Base-by-base conservation (phyloP, 1,284 basidiomycete genomes). In the Naganishia albida region DNA sequence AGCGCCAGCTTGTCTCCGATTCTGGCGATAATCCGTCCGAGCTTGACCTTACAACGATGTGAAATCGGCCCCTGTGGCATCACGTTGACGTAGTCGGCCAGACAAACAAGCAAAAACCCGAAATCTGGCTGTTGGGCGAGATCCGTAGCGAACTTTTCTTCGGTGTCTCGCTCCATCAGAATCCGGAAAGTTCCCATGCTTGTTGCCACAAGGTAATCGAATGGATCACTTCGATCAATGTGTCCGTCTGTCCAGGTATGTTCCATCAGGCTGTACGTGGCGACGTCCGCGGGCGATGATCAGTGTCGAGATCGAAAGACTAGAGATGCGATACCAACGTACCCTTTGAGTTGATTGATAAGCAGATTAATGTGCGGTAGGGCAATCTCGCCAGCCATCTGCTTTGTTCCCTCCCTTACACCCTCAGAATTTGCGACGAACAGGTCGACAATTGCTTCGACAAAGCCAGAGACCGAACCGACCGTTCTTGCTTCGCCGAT, bases 331-430 rank as follows among this genome's bases (percentile, higher is more conserved):
- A 56, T 26, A 6, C 16, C n/a, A 10, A 34, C 26, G 16, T 40
- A 60, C 57, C 57, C 39, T 40, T 40, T 60, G 20, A 60, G 13
- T 30, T 60, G 57, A 40, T 60, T 60, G 30, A 65, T 54, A 18
- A 65, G 43, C 20, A 65, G n/a, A 39, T 59, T 51, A 1, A 65
- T 42, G 54, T 65, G 52, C 7, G 56, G 56, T 20, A 65, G 10
- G 18, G 64, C 56, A 16, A 65, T 59, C n/a, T 65, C 64, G 20
- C 56, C 44, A 15, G 56, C 64, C 49, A 65, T 52, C 30, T 65
- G 64, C 28, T 60, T 59, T n/a, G 56, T 65, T 10, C 56, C 51
- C 44, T 65, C 57, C 25, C 64, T 25, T 6, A 65, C 57, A 16
- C 53, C 30, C 23, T 59, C 56, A 20, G 49, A 53, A 18, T 65